Percentiles rank a stretch among this genome's conserved stretches.
These are phyloP conservation scores for Closterium sp. DNA, from an alignment of 139 green algal species.

Conservation along the genomic window DNA sequence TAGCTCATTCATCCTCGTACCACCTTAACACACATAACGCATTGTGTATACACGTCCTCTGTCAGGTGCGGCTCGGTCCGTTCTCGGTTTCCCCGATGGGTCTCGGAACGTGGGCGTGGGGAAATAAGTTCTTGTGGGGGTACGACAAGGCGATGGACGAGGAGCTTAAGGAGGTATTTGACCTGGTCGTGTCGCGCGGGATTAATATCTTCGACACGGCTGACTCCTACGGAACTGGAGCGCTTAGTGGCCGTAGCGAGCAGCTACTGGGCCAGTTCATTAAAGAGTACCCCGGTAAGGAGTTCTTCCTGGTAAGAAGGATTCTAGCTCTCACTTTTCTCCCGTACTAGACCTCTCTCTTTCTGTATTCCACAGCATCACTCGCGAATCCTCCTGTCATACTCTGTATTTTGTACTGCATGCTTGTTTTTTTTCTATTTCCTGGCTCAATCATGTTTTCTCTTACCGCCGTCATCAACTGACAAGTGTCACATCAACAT, in stretches of 20 bases:
- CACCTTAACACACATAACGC: too few relatives aligned
- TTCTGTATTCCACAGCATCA: not conserved
- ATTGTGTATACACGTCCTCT: not conserved
- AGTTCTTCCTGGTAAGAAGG: not conserved
- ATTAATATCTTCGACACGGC: conserved; percentile 61
- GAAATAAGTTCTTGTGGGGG: conserved; percentile 84
- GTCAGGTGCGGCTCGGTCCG: conserved; percentile 12
- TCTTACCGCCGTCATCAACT: too few relatives aligned
- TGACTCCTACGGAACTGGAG: conserved; percentile 60
- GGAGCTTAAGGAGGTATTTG: conserved; percentile 89
- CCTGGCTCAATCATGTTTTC: too few relatives aligned
- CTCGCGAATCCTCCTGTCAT: not conserved
- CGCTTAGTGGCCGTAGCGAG: conserved; percentile 54
- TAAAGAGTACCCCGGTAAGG: conserved; percentile 35
- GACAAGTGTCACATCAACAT: too few relatives aligned
- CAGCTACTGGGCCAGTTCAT: conserved; percentile 51
- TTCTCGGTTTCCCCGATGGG: conserved; percentile 37
- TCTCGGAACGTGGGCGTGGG: conserved; percentile 63
- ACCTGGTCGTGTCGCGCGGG: conserved; percentile 65
- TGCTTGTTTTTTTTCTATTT: too few relatives aligned
- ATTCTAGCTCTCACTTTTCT: not conserved
- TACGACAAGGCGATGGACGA: conserved; percentile 83
- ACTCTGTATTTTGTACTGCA: too few relatives aligned
- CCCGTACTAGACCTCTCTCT: too few relatives aligned
- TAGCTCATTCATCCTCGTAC: too few relatives aligned